Base-by-base conservation (phyloP, 345 rosid species). In the Iberis pinnata region DNA sequence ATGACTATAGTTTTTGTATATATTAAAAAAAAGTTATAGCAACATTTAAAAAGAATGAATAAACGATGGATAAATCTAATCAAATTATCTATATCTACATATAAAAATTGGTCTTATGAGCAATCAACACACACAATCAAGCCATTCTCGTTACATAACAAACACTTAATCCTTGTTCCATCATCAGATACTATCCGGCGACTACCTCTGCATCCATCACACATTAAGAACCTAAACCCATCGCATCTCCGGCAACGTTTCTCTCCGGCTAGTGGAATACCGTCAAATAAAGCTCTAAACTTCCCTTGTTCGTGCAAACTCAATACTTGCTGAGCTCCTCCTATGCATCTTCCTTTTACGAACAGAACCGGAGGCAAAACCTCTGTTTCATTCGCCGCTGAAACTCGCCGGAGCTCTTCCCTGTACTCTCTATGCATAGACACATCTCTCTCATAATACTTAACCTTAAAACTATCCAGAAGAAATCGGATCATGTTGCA, bases 81-180 rank as follows among this genome's bases (percentile, higher is more conserved):
- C 50, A 51, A 56, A 22, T 41, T 56, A 14, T 9, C 51, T 49
- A 11, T 24, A 53, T 12, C 46, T 14, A 42, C 50, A 63, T 4
- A 25, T 8, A 52, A 26, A 61, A 48, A 6, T 9, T 18, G 40
- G 26, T 16, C 2, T 47, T n/a, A 67, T 1, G 71, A 84, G 69
- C 96, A 92, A 43, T 52, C 27, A 16, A 81, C 63, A 46, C 95
- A 92, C 32, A 79, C 70, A 26, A 80, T 53, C 70, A 92, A 60
- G 7, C 98, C 98, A 56, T 92, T 88, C 72, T 88, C 98, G 41
- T 92, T 92, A 50, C 98, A 92, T 15, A 63, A 58, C 17, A 25
- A 48, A 73, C 98, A 92, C 40, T 63, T 49, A 65, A 63, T 44
- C 18, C 60, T 63, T 55, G 54, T 7, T 12, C 77, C 83, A 33